Evolutionary conservation across 2,329 filamentous ascomycete species (phyloP).

Genomic region (Fusarium sp.): DNA sequence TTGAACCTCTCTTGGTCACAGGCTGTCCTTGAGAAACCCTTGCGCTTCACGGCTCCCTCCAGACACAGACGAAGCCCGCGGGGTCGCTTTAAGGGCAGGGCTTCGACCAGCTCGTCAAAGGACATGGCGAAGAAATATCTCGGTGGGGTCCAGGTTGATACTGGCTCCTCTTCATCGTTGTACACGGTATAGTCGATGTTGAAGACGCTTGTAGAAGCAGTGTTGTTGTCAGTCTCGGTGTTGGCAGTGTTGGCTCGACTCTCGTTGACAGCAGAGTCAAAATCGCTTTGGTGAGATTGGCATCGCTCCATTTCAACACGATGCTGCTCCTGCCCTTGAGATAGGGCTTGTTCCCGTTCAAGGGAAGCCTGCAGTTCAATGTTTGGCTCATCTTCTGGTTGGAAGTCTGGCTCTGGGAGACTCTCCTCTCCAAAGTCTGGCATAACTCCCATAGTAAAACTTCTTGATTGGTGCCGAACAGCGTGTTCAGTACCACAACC

Average conservation of each 20-base stretch:
- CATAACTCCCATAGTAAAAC: background rate
- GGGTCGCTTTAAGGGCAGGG: background rate
- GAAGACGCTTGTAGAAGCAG: background rate
- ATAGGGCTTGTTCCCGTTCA: background rate
- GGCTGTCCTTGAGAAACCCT: background rate
- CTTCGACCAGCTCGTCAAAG: background rate
- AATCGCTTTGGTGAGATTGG: background rate
- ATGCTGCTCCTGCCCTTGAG: background rate
- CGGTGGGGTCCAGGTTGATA: background rate
- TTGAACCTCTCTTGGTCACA: background rate
- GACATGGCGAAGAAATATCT: background rate
- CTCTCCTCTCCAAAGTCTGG: background rate
- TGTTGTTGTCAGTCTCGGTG: background rate
- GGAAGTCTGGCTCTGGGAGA: background rate
- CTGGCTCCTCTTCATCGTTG: background rate
- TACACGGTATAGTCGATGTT: conserved; percentile 6
- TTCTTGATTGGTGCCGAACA: background rate
- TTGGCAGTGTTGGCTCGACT: background rate
- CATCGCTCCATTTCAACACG: background rate
- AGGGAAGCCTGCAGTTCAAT: background rate
- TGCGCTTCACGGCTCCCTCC: background rate
- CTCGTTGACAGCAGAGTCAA: background rate
- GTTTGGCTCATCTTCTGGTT: background rate
- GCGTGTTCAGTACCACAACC: background rate
- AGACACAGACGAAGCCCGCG: background rate